Evolutionary conservation across 2,329 filamentous ascomycete species (phyloP).

Genomic region (Curvularia verruculosa): DNA sequence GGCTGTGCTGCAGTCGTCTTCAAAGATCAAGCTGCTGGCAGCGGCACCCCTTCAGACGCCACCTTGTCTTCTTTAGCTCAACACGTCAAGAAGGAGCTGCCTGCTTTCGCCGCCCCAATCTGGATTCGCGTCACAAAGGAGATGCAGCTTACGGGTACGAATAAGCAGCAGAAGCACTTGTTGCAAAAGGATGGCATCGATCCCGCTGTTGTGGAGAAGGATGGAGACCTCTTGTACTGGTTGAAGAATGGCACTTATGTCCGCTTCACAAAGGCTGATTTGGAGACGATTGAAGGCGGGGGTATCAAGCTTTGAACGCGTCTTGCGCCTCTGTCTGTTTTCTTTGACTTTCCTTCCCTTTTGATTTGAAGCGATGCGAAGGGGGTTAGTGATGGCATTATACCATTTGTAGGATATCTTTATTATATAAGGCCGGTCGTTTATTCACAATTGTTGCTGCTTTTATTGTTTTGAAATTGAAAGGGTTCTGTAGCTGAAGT

Average conservation of each 20-base stretch:
- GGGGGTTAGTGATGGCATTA: not conserved
- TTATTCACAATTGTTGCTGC: not conserved
- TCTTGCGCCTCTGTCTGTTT: not conserved
- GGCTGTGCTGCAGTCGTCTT: constrained; percentile 53
- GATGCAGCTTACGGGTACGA: constrained; percentile 54
- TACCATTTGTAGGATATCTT: not conserved
- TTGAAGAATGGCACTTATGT: constrained; percentile 40
- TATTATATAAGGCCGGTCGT: not conserved
- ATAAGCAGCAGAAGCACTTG: constrained; percentile 55
- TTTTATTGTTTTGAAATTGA: no score
- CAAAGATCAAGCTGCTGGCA: constrained; percentile 11
- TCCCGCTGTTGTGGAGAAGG: constrained; percentile 42
- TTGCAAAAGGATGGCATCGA: constrained; percentile 53
- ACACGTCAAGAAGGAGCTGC: constrained; percentile 48
- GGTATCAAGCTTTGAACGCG: constrained; percentile 36
- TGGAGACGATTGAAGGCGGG: constrained; percentile 35
- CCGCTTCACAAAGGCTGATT: constrained; percentile 32
- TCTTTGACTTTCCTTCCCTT: no score
- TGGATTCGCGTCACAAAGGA: constrained; percentile 50
- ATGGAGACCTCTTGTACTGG: constrained; percentile 52
- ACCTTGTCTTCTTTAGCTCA: constrained; percentile 36
- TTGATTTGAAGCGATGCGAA: not conserved
- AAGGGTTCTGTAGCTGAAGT: not conserved
- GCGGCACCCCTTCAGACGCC: constrained; percentile 12
- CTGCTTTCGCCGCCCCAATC: constrained; percentile 53